phyloP scores from a whole-genome alignment of 306 rosid genomes.

The Sechiopsis laciniata region DNA sequence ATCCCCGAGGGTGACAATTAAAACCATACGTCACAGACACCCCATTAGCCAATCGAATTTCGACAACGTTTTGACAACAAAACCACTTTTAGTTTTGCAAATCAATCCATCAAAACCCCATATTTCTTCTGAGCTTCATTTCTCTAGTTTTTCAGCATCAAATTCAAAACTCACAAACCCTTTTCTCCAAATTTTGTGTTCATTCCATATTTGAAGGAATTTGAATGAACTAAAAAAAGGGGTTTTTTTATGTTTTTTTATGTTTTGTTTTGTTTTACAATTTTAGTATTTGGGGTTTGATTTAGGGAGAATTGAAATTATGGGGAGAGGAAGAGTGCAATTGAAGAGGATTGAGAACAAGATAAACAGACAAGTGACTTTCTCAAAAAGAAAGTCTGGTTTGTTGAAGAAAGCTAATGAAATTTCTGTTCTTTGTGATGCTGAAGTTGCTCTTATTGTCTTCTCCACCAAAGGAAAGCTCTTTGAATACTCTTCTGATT shows the following conservation, averaged over 20 bases:
- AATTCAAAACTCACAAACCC: neutral
- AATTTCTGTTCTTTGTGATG: conserved; percentile 90
- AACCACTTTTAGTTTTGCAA: conserved; percentile 44
- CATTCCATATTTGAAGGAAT: neutral
- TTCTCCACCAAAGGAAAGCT: conserved; percentile 90
- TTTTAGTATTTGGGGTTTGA: neutral
- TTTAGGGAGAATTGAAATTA: conserved; percentile 15
- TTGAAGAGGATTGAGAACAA: conserved; percentile 96
- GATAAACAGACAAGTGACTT: conserved; percentile 83
- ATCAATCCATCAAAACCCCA: conserved; percentile 14
- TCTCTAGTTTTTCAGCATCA: neutral
- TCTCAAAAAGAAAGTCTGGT: conserved; percentile 81
- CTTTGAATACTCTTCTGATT: conserved; percentile 57
- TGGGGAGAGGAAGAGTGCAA: too few relatives aligned
- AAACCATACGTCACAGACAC: conserved; percentile 13
- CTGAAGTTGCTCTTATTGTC: conserved; percentile 74
- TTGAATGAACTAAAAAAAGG: neutral
- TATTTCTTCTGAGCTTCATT: too few relatives aligned
- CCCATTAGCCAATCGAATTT: conserved; percentile 28
- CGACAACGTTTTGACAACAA: conserved; percentile 49
- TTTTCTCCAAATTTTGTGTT: neutral
- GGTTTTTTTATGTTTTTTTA: too few relatives aligned
- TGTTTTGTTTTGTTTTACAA: too few relatives aligned
- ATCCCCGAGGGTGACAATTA: neutral
- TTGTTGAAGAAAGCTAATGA: conserved; percentile 81